phyloP scores from a whole-genome alignment of 2,329 filamentous ascomycete species.

The Aspergillus fischeri region DNA sequence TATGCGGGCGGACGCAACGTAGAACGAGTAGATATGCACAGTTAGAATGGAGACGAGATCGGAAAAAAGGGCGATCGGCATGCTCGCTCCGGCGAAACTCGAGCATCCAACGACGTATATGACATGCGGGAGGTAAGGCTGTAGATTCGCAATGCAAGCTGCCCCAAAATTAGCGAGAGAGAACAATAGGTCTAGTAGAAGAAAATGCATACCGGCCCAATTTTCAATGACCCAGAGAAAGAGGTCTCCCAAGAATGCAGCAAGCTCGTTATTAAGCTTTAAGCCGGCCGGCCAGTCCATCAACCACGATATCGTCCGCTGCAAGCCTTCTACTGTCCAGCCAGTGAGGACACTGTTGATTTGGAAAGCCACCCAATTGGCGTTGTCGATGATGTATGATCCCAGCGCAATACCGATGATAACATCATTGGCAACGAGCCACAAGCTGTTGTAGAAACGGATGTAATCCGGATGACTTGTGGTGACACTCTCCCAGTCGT shows the following conservation, averaged over 20 bases:
- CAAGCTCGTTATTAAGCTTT: conserved; percentile 91
- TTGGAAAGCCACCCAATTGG: conserved; percentile 73
- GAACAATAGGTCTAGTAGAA: neutral
- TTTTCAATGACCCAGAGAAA: conserved; percentile 99
- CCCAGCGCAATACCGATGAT: conserved; percentile 97
- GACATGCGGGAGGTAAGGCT: conserved; percentile 75
- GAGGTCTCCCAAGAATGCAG: conserved; percentile 87
- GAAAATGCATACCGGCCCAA: conserved; percentile 67
- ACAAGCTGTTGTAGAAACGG: conserved; percentile 96
- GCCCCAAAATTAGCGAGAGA: conserved; percentile 8
- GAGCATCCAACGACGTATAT: conserved; percentile 93
- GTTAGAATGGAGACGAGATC: conserved; percentile 89
- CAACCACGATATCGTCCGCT: conserved; percentile 87
- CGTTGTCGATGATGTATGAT: conserved; percentile 95
- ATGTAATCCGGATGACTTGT: conserved; percentile 97
- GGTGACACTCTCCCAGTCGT: conserved; percentile 92
- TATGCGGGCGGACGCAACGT: conserved; percentile 91
- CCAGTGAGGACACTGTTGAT: conserved; percentile 70
- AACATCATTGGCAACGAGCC: conserved; percentile 97
- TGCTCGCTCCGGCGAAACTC: conserved; percentile 90
- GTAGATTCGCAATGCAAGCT: conserved; percentile 72
- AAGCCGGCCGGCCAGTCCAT: conserved; percentile 94
- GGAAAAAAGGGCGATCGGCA: conserved; percentile 94
- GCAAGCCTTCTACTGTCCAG: conserved; percentile 85
- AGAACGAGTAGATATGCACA: conserved; percentile 96